A percentile compares a stretch with the other conserved stretches of the same genome.
Evolutionary conservation across 2,329 filamentous ascomycete species (phyloP).

Genomic region (Cladosporium velox): DNA sequence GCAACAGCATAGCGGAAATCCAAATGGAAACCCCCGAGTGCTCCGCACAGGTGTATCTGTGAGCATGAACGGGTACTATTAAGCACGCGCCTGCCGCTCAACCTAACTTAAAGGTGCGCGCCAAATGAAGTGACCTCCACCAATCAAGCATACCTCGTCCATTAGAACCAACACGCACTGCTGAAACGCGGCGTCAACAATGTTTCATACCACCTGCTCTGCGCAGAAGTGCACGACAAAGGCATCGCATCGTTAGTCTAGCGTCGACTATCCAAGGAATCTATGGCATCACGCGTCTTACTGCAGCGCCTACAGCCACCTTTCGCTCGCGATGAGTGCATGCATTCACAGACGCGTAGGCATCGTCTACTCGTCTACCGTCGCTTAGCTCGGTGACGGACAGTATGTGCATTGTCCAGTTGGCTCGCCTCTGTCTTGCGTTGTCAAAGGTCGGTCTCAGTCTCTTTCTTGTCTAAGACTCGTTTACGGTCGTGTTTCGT

Average conservation of each 20-base stretch:
- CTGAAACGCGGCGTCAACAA: constrained; percentile 11
- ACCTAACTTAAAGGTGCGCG: neutral
- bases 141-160: constrained; percentile 17
- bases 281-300: neutral
- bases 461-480: neutral
- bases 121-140: neutral
- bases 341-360: constrained; percentile 2
- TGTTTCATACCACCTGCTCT: constrained; percentile 1
- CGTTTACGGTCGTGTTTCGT: neutral
- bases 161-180: constrained; percentile 1
- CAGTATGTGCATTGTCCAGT: neutral
- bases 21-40: constrained; percentile 16
- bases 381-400: neutral
- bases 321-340: constrained; percentile 4
- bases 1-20: constrained; percentile 12
- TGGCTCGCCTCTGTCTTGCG: neutral
- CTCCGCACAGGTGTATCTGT: neutral
- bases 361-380: neutral
- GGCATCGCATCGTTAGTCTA: neutral
- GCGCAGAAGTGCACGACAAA: neutral
- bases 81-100: neutral
- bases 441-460: neutral
- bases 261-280: neutral
- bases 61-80: neutral
- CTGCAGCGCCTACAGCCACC: constrained; percentile 13